phyloP scores from a whole-genome alignment of 192 early-diverging fungal species.

The Chytriomyces sp. region DNA sequence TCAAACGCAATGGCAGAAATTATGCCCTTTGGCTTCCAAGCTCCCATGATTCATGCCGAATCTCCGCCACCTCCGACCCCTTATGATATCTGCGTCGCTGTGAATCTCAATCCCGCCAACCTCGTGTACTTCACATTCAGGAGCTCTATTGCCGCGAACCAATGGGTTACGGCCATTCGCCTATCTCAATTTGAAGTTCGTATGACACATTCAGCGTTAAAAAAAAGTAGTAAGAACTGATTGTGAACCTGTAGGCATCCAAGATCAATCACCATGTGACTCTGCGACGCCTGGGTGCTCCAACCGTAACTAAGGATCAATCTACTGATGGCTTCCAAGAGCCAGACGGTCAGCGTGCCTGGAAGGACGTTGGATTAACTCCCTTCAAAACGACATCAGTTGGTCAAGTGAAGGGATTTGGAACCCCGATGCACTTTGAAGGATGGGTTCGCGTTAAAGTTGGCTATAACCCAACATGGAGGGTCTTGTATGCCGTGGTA shows the following conservation, averaged over 20 bases:
- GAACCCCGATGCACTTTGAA: constrained; percentile 15
- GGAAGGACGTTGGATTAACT: constrained; percentile 18
- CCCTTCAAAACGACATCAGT: constrained; percentile 19
- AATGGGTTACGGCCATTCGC: constrained; percentile 22
- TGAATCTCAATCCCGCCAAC: constrained; percentile 14
- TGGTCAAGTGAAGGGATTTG: constrained; percentile 2
- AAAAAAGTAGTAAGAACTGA: background rate
- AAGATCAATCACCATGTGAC: constrained; percentile 28
- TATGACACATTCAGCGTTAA: background rate
- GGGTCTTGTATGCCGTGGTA: constrained; percentile 16
- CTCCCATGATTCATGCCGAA: background rate
- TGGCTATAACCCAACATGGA: constrained; percentile 19
- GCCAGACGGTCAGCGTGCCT: constrained; percentile 10
- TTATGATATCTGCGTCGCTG: constrained; percentile 26
- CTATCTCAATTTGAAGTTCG: constrained; percentile 25
- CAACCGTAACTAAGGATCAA: background rate
- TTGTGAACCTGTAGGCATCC: constrained; percentile 6
- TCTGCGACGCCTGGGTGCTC: constrained; percentile 5
- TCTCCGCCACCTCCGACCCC: constrained; percentile 28
- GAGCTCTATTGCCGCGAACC: constrained; percentile 28
- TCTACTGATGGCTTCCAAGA: background rate
- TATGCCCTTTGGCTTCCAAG: constrained; percentile 28
- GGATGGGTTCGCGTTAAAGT: constrained; percentile 20
- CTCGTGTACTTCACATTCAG: constrained; percentile 6
- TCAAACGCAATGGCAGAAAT: constrained; percentile 27